Percentiles rank a stretch among this genome's conserved stretches.
These are phyloP conservation scores for Aspergillus phoenicis DNA, from an alignment of 2,329 filamentous ascomycete species.

Conservation along the genomic window DNA sequence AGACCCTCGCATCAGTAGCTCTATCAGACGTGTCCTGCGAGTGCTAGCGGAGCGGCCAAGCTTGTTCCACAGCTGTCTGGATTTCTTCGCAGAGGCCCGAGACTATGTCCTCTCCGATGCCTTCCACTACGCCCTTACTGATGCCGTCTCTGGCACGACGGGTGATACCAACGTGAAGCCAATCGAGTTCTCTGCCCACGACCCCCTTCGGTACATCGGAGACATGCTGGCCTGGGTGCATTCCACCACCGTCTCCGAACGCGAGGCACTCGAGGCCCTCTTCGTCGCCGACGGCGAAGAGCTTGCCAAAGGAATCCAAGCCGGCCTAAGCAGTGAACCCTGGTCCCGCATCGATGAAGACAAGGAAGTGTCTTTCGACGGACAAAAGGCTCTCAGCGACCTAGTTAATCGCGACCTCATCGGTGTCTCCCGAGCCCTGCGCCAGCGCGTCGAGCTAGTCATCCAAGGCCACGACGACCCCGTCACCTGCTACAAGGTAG, in stretches of 20 bases:
- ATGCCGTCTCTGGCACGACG: constrained; percentile 61
- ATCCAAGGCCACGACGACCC: constrained; percentile 91
- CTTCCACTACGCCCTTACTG: constrained; percentile 86
- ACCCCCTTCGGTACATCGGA: constrained; percentile 85
- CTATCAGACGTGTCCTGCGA: constrained; percentile 79
- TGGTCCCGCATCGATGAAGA: constrained; percentile 71
- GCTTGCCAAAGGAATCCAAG: constrained; percentile 78
- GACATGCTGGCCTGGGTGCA: constrained; percentile 99
- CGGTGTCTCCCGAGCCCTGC: constrained; percentile 79
- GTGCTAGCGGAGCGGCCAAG: constrained; percentile 87
- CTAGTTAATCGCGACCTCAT: constrained; percentile 84
- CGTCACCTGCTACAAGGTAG: constrained; percentile 83
- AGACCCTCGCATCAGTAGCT: constrained; percentile 85
- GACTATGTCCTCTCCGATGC: constrained; percentile 84
- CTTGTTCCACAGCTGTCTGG: constrained; percentile 89
- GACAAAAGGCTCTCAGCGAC: constrained; percentile 76
- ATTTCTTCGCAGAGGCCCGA: constrained; percentile 87
- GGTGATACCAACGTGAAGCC: constrained; percentile 72
- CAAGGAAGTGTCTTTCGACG: constrained; percentile 68
- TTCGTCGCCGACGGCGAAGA: constrained; percentile 91
- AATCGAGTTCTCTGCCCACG: constrained; percentile 91
- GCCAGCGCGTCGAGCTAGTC: constrained; percentile 86
- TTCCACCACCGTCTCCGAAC: constrained; percentile 89
- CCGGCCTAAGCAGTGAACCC: constrained; percentile 77
- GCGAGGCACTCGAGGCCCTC: constrained; percentile 85